Conservation (phyloP, 1,284 basidiomycete species). For the Cutaneotrichosporon cyanovorans region DNA sequence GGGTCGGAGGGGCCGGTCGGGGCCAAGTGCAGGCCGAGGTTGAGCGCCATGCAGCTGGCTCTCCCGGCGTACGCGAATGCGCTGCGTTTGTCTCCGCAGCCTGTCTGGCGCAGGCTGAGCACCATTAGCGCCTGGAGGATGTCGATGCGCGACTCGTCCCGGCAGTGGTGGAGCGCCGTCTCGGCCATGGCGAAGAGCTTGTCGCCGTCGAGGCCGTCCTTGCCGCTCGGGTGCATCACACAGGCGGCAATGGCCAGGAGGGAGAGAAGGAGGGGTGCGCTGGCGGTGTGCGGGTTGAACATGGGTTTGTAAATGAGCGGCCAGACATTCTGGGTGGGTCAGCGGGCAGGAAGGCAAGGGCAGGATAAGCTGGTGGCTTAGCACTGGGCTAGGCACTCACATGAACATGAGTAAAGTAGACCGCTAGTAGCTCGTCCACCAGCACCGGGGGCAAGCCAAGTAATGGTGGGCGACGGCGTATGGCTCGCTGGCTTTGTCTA, state of each 20-base stretch:
- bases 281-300: constrained; percentile 33
- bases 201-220: constrained; percentile 61
- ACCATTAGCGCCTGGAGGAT: constrained; percentile 44
- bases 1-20: constrained; percentile 16
- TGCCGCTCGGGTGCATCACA: constrained; percentile 47
- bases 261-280: constrained; percentile 30
- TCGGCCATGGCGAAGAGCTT: constrained; percentile 47
- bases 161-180: constrained; percentile 23
- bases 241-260: constrained; percentile 39
- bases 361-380: not conserved
- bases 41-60: constrained; percentile 45
- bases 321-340: constrained; percentile 37
- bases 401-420: constrained; percentile 40
- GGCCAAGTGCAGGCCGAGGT: constrained; percentile 45
- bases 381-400: constrained; percentile 22
- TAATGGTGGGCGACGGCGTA: constrained; percentile 12
- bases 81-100: constrained; percentile 44
- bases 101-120: constrained; percentile 46
- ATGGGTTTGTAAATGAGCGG: constrained; percentile 42
- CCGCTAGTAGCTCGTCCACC: constrained; percentile 33
- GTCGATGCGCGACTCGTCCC: constrained; percentile 30
- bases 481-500: not conserved
- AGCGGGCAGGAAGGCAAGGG: not conserved
- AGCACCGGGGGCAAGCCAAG: constrained; percentile 21
- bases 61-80: constrained; percentile 44